These are phyloP conservation scores for Scheffersomyces lignosus DNA, from an alignment of 805 yeast species.

Conservation along the genomic window DNA sequence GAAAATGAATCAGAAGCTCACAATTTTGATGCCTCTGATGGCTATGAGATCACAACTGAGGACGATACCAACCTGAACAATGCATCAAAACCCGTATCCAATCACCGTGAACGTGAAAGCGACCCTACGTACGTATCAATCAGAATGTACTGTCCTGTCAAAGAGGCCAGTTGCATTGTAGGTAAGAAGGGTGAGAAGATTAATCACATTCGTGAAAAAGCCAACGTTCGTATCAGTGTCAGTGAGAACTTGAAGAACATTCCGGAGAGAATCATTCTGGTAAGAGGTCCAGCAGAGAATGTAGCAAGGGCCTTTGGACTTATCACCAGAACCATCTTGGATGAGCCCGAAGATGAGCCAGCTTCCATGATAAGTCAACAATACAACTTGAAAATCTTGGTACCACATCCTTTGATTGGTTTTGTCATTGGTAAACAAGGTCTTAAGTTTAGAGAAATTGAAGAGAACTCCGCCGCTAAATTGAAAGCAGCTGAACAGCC, in stretches of 20 bases:
- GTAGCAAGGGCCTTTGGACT: slow-evolving; percentile 83
- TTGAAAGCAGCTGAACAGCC: slow-evolving; percentile 71
- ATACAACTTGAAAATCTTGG: slow-evolving; percentile 57
- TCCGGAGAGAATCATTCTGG: slow-evolving; percentile 72
- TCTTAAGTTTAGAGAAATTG: slow-evolving; percentile 72
- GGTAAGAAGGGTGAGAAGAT: slow-evolving; percentile 82
- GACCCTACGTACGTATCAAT: slow-evolving; percentile 66
- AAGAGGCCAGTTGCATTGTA: slow-evolving; percentile 72
- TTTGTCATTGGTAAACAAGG: slow-evolving; percentile 80
- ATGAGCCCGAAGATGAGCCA: slow-evolving; percentile 65
- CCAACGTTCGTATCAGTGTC: slow-evolving; percentile 66
- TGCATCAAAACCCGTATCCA: slow-evolving; percentile 34
- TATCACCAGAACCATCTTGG: slow-evolving; percentile 62
- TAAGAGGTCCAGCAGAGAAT: slow-evolving; percentile 71
- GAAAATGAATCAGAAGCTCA: too few relatives aligned
- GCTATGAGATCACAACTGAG: background rate
- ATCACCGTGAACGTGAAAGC: slow-evolving; percentile 41
- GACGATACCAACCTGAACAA: too few relatives aligned
- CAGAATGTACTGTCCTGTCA: slow-evolving; percentile 73
- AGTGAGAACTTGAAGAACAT: slow-evolving; percentile 71
- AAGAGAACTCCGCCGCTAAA: slow-evolving; percentile 76
- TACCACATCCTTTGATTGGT: slow-evolving; percentile 81
- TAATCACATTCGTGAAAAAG: slow-evolving; percentile 58
- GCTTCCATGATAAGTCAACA: slow-evolving; percentile 55
- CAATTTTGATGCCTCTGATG: background rate